Percentiles rank a stretch among this genome's conserved stretches.
These are phyloP conservation scores for Beauveria sp. DNA, from an alignment of 2,329 filamentous ascomycete species.

Conservation along the genomic window DNA sequence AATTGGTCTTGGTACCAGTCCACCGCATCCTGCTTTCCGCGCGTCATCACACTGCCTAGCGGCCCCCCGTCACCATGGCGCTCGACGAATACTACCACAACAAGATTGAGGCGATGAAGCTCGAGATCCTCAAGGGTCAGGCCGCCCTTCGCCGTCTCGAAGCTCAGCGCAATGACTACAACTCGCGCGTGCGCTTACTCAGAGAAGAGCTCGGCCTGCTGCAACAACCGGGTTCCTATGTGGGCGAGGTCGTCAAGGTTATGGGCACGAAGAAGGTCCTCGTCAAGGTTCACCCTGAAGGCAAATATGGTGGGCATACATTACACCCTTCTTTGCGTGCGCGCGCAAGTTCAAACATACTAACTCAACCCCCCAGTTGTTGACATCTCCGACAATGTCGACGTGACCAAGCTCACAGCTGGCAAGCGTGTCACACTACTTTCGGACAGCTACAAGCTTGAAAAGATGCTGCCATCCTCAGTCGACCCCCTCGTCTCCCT, in stretches of 20 bases:
- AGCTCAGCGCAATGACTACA: slow-evolving; percentile 98
- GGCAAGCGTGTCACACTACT: slow-evolving; percentile 96
- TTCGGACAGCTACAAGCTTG: slow-evolving; percentile 96
- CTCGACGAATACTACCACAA: slow-evolving; percentile 99
- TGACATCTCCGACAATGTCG: slow-evolving; percentile 88
- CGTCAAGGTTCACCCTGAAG: slow-evolving; percentile 97
- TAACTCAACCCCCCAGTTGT: slow-evolving; percentile 56
- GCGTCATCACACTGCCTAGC: slow-evolving; percentile 7
- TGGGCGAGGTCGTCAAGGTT: slow-evolving; percentile 99
- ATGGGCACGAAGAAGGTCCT: slow-evolving; percentile 99
- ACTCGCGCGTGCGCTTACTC: slow-evolving; percentile 89
- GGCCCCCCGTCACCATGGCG: slow-evolving; percentile 63
- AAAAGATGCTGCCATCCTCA: slow-evolving; percentile 96
- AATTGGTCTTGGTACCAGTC: slow-evolving; percentile 3
- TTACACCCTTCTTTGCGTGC: background rate
- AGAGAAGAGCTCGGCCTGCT: slow-evolving; percentile 92
- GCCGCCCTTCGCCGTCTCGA: slow-evolving; percentile 89
- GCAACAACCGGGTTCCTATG: slow-evolving; percentile 96
- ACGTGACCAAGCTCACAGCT: slow-evolving; percentile 89
- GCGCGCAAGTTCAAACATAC: background rate
- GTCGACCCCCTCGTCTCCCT: slow-evolving; percentile 97
- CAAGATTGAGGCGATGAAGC: slow-evolving; percentile 99
- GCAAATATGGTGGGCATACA: slow-evolving; percentile 81
- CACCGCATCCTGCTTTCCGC: background rate
- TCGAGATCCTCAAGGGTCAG: slow-evolving; percentile 98